These are phyloP conservation scores for Agaricales sp. DNA, from an alignment of 1,284 basidiomycete species.

Conservation along the genomic window DNA sequence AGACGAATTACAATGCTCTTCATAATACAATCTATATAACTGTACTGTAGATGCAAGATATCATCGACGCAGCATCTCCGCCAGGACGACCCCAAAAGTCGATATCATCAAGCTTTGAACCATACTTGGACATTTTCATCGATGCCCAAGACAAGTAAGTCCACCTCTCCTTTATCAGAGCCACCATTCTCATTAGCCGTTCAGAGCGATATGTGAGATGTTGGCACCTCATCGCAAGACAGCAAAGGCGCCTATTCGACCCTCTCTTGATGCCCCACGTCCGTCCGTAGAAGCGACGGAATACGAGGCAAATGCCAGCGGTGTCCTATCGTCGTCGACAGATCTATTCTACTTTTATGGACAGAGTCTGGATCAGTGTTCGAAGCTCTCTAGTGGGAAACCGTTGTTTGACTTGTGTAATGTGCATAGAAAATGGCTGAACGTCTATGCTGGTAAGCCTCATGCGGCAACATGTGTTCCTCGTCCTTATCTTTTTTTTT, in stretches of 20 bases:
- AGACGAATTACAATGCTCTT: conserved; percentile 16
- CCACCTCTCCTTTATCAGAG: conserved; percentile 4
- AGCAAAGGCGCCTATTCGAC: conserved; percentile 36
- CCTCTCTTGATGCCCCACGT: conserved; percentile 55
- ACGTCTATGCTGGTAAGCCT: conserved; percentile 79
- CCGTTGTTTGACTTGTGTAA: conserved; percentile 71
- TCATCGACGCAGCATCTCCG: conserved; percentile 42
- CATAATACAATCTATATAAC: conserved; percentile 4
- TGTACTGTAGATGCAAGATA: conserved; percentile 45
- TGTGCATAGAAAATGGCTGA: conserved; percentile 89
- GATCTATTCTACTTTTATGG: conserved; percentile 98
- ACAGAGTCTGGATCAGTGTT: conserved; percentile 90
- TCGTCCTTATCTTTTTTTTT: conserved; percentile 1
- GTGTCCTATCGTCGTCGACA: conserved; percentile 87
- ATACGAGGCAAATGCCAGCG: conserved; percentile 43
- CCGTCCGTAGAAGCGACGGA: conserved; percentile 27
- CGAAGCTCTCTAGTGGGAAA: conserved; percentile 74
- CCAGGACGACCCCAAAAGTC: conserved; percentile 40
- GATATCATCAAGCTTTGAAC: conserved; percentile 84
- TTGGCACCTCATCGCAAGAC: conserved; percentile 69
- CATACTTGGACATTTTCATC: conserved; percentile 88
- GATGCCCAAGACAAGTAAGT: conserved; percentile 90
- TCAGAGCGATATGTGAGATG: conserved; percentile 72
- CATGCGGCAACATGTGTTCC: not conserved
- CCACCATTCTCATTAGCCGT: conserved; percentile 2